Evolutionary conservation across 106 monocot species (phyloP).

Genomic region (Vanilla planifolia): DNA sequence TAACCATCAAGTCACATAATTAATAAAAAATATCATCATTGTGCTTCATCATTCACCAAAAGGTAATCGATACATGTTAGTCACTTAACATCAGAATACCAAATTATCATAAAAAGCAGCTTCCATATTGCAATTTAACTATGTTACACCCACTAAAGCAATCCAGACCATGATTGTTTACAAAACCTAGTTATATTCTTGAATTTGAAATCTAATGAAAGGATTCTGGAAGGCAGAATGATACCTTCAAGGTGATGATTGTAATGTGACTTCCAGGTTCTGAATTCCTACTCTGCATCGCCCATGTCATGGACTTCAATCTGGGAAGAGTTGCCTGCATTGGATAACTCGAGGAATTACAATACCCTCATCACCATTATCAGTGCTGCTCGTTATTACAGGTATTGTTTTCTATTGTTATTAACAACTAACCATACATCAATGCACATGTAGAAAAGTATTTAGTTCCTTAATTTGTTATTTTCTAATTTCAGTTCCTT

Average conservation of each 20-base stretch:
- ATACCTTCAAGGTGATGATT: slow-evolving; percentile 47
- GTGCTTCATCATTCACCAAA: not conserved
- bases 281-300: slow-evolving; percentile 29
- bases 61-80: not conserved
- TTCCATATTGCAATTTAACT: not conserved
- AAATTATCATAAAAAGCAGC: too few relatives aligned
- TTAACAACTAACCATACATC: not conserved
- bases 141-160: not conserved
- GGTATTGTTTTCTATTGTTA: not conserved
- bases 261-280: slow-evolving; percentile 37
- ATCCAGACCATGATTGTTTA: not conserved
- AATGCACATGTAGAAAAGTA: too few relatives aligned
- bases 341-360: not conserved
- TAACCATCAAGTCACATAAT: not conserved
- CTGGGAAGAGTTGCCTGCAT: slow-evolving; percentile 34
- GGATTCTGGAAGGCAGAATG: not conserved
- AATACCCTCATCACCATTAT: not conserved
- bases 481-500: too few relatives aligned
- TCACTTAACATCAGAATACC: not conserved
- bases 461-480: too few relatives aligned
- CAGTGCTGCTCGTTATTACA: too few relatives aligned
- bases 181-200: not conserved
- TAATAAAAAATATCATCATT: not conserved
- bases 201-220: not conserved
- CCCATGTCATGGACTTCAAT: slow-evolving; percentile 66